A percentile compares a stretch with the other conserved stretches of the same genome.
Evolutionary conservation across 192 early-diverging fungal genomes (phyloP).

Genomic region (Backusella luteola): DNA sequence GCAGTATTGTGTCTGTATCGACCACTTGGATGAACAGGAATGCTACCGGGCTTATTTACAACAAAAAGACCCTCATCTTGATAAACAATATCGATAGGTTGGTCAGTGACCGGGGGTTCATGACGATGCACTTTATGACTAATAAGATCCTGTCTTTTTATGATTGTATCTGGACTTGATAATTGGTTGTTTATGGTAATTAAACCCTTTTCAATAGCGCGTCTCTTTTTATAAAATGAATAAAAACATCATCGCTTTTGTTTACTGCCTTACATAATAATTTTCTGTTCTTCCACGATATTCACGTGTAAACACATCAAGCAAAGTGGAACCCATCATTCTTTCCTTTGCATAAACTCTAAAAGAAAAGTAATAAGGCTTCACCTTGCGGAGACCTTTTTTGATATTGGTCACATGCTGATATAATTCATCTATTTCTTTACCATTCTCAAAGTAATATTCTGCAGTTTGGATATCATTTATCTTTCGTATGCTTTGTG

Average conservation of each 20-base stretch:
- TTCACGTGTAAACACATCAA: conserved; percentile 78
- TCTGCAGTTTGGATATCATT: conserved; percentile 33
- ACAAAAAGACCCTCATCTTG: conserved; percentile 66
- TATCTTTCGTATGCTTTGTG: conserved; percentile 2
- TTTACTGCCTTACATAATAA: conserved; percentile 67
- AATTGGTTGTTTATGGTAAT: conserved; percentile 72
- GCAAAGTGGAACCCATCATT: conserved; percentile 69
- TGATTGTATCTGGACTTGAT: conserved; percentile 50
- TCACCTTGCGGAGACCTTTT: conserved; percentile 67
- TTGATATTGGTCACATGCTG: no score
- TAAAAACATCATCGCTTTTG: background rate
- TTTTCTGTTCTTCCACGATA: conserved; percentile 74
- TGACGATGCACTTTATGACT: conserved; percentile 85
- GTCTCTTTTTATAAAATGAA: conserved; percentile 31
- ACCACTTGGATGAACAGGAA: conserved; percentile 77
- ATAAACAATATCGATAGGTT: conserved; percentile 60
- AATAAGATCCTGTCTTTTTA: conserved; percentile 77
- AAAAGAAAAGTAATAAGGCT: conserved; percentile 80
- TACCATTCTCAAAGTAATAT: conserved; percentile 58
- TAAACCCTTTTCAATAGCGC: conserved; percentile 71
- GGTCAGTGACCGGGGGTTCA: conserved; percentile 83
- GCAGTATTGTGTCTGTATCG: conserved; percentile 87
- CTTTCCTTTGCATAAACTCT: conserved; percentile 79
- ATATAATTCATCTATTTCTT: background rate
- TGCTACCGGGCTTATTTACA: conserved; percentile 83